A percentile compares a stretch with the other conserved stretches of the same genome.
These are phyloP conservation scores for Bromus sterilis DNA, from an alignment of 176 grass and related monocot genomes.

Conservation along the genomic window DNA sequence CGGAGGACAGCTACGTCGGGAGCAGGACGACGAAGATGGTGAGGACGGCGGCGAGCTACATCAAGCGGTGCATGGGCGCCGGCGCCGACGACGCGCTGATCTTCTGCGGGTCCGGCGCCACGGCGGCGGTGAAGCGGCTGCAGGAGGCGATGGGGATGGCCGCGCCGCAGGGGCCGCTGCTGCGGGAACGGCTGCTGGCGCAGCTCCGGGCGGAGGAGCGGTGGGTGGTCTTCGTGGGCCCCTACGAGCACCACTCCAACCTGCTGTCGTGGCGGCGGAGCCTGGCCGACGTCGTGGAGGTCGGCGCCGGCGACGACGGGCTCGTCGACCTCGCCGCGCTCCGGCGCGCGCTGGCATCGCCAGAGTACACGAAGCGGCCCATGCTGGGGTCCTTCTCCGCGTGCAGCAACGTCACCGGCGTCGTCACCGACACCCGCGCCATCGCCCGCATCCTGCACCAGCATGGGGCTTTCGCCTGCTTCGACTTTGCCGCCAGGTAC, in stretches of 20 bases:
- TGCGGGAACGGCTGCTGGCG: not conserved
- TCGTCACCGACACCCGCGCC: slow-evolving; percentile 45
- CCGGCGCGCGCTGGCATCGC: not conserved
- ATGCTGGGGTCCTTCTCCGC: slow-evolving; percentile 75
- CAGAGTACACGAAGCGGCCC: slow-evolving; percentile 33
- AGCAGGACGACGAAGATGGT: slow-evolving; percentile 50
- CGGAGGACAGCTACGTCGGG: slow-evolving; percentile 75
- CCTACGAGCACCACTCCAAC: slow-evolving; percentile 92
- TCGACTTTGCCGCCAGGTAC: slow-evolving; percentile 86
- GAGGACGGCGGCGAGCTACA: slow-evolving; percentile 41
- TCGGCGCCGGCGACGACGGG: slow-evolving; percentile 41
- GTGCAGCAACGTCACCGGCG: slow-evolving; percentile 82
- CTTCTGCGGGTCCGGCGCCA: slow-evolving; percentile 64
- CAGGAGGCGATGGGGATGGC: slow-evolving; percentile 74
- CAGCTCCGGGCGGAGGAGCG: slow-evolving; percentile 39
- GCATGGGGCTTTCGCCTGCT: slow-evolving; percentile 76
- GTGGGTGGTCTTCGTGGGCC: slow-evolving; percentile 77
- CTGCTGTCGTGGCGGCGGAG: slow-evolving; percentile 78
- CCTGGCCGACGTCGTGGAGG: slow-evolving; percentile 67
- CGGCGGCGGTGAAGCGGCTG: slow-evolving; percentile 65
- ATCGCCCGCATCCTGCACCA: slow-evolving; percentile 55
- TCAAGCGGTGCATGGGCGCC: slow-evolving; percentile 67
- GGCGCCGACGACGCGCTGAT: slow-evolving; percentile 49
- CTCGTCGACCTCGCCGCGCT: slow-evolving; percentile 46
- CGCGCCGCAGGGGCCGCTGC: slow-evolving; percentile 16